These are phyloP conservation scores for Oryza brachyantha DNA, from an alignment of 176 grass and related monocot species.

Conservation along the genomic window DNA sequence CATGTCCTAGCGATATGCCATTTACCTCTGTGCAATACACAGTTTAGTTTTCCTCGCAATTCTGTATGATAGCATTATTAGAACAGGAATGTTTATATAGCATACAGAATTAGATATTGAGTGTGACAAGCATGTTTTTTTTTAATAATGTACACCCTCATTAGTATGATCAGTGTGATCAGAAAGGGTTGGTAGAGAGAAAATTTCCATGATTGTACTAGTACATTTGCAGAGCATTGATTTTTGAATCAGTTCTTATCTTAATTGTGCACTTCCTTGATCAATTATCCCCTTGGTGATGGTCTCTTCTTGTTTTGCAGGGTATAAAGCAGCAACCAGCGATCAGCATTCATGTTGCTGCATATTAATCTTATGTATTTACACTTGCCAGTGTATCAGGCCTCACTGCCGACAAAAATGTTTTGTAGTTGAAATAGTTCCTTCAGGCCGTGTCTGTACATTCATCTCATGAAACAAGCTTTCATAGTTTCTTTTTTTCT, in stretches of 20 bases:
- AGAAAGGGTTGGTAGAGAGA: not conserved
- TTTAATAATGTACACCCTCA: not conserved
- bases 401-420: constrained; percentile 1
- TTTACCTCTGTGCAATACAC: not conserved
- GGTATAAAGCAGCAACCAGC: constrained; percentile 19
- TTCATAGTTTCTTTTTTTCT: constrained; percentile 2
- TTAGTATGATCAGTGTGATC: not conserved
- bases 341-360: not conserved
- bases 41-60: not conserved
- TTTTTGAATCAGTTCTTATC: not conserved
- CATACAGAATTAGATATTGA: constrained; percentile 7
- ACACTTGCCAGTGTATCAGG: not conserved
- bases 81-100: not conserved
- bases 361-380: not conserved
- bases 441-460: constrained; percentile 34
- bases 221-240: not conserved
- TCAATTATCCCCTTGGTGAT: not conserved
- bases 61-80: not conserved
- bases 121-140: not conserved
- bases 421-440: constrained; percentile 42
- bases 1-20: not conserved
- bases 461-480: constrained; percentile 37
- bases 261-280: not conserved
- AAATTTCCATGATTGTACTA: not conserved
- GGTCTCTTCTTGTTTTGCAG: constrained; percentile 31